Base-by-base conservation (phyloP, 306 rosid species). In the Prunus davidiana region DNA sequence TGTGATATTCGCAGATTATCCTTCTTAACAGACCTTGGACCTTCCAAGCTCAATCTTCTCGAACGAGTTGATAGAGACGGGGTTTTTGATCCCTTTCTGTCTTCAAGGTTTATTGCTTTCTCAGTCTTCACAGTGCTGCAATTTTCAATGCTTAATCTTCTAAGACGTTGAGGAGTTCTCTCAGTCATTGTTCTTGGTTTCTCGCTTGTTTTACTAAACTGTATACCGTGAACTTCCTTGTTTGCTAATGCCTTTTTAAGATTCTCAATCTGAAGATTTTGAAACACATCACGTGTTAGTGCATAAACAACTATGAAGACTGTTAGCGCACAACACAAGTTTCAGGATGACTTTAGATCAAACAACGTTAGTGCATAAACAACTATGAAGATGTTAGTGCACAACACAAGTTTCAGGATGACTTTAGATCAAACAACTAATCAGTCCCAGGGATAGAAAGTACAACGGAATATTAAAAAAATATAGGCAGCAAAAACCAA, bases 111-210 rank as follows among this genome's bases (percentile, higher is more conserved):
- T 82, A 52, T 67, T 15, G 78, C 58, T 63, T 79, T 86, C 28
- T 83, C 93, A 5, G 71, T 67, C 86, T 84, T 91, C 68, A 47
- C n/a, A 18, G 51, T 18, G 25, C 81, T 86, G 64, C 89, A 76
- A 60, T 85, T 92, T 89, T 95, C 99, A 75, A 90, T 87, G 87
- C 97, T 92, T 57, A 92, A 86, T 86, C 91, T 81, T 75, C 93
- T 82, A 22, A 73, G 76, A 52, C 87, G 90, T 24, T 81, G 63
- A 64, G 97, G 93, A 77, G 96, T 91, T 86, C 78, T 88, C 62
- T 85, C 87, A 63, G 76, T 49, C 61, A 46, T 32, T 22, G 89
- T 80, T 58, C 81, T 64, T 6, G 84, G 84, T 71, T 87, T 88
- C 72, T 84, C 87, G 8, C 64, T 58, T 8, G 77, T 71, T 83